Base-by-base conservation (phyloP, 306 rosid genomes). In the Cicer judaicum region DNA sequence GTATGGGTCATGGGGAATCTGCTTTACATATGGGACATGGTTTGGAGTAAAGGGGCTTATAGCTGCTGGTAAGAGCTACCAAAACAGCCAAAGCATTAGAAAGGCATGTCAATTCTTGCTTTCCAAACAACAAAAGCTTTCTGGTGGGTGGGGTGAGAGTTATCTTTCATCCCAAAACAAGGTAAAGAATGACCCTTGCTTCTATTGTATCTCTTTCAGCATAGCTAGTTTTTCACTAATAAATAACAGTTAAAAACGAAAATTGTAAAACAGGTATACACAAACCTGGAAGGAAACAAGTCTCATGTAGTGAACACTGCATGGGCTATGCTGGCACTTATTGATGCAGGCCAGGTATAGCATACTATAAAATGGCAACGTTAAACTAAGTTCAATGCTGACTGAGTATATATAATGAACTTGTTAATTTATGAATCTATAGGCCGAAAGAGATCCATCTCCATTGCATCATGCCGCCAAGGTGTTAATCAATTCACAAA, bases 111-210 rank as follows among this genome's bases (percentile, higher is more conserved):
- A 79, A 5, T 92, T 89, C 77, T 78, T 92, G 54, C 89, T 89
- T 36, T 92, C 97, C 46, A 88, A 86, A 53, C 97, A 89, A 43
- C 84, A 76, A 42, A 60, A 60, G 0, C 9, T 41, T 24, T 82
- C 79, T 7, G 95, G 93, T 54, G 95, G 97, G 4, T 89, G 96
- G 95, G 91, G 91, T 64, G 97, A 91, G 81, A 91, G 96, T 81
- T 88, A 86, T 43, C 78, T 89, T 8, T 87, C 97, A 40, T 75
- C 90, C 75, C 91, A 89, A 70, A 7, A 80, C 7, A 88, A 80
- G 90, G 97, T 86, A 59, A 24, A 79, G 34, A 47, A 50, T 65
- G 12, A 57, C 18, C 42, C 18, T 24, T 60, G 24, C 34, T 42
- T 57, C 43, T 6, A 29, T 29, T 5, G 4, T 3, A 29, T 29